These are phyloP conservation scores for Corymbia calophylla DNA, from an alignment of 441 rosid species.

Conservation along the genomic window DNA sequence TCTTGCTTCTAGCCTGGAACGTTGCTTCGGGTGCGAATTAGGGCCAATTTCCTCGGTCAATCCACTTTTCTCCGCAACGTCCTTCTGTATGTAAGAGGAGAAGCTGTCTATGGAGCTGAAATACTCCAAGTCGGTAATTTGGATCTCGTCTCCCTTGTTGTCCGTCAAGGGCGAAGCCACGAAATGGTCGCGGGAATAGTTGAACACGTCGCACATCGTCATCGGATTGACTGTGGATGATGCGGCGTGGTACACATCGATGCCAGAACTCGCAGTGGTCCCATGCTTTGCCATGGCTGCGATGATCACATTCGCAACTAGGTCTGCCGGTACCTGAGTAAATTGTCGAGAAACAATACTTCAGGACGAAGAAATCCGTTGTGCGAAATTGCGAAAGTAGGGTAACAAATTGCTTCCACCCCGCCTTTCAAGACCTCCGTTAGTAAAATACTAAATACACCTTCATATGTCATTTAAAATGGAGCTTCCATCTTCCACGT, in stretches of 20 bases:
- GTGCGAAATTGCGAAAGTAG: background rate
- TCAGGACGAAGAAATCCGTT: background rate
- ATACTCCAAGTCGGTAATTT: background rate
- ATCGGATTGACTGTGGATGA: slow-evolving; percentile 12
- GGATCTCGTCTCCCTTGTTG: background rate
- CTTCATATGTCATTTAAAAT: no score
- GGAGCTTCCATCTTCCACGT: no score
- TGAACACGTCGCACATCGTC: background rate
- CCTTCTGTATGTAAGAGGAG: no score
- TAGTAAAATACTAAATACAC: no score
- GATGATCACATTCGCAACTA: slow-evolving; percentile 8
- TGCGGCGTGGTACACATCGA: background rate
- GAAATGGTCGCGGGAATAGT: background rate
- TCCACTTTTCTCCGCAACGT: no score
- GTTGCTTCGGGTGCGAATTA: no score
- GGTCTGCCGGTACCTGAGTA: slow-evolving; percentile 17
- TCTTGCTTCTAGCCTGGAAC: no score
- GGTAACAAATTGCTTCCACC: no score
- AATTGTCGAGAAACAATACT: background rate
- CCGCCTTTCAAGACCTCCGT: no score
- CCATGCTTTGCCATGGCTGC: slow-evolving; percentile 9
- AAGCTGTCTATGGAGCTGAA: no score
- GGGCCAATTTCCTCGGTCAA: no score
- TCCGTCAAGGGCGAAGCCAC: background rate
- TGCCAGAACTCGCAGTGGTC: background rate